A percentile compares a stretch with the other conserved stretches of the same genome.
phyloP scores from a whole-genome alignment of 1,284 basidiomycete species.

The Boletus smithii region DNA sequence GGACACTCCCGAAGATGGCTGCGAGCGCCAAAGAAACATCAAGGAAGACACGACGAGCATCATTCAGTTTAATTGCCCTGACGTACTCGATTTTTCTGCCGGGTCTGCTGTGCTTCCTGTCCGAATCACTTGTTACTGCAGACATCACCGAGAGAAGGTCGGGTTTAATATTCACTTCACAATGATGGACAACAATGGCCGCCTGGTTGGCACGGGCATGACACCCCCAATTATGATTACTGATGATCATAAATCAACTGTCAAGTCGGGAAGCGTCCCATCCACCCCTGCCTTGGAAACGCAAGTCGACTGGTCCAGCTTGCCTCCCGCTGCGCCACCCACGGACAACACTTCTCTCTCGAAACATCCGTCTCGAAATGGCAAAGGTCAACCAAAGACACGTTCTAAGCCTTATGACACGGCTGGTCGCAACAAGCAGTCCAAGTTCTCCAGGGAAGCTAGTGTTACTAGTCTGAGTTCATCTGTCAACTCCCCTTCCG shows the following conservation, averaged over 20 bases:
- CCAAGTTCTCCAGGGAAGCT: conserved; percentile 44
- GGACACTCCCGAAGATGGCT: conserved; percentile 59
- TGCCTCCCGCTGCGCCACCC: conserved; percentile 23
- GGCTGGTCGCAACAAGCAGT: conserved; percentile 40
- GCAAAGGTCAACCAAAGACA: conserved; percentile 36
- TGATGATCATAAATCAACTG: conserved; percentile 92
- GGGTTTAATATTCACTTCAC: conserved; percentile 94
- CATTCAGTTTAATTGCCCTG: conserved; percentile 94
- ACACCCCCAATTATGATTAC: conserved; percentile 98
- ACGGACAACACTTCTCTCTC: conserved; percentile 38
- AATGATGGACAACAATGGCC: conserved; percentile 78
- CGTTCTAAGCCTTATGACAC: conserved; percentile 62
- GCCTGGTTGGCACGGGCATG: conserved; percentile 78
- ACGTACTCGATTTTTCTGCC: conserved; percentile 85
- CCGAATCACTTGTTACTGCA: conserved; percentile 97
- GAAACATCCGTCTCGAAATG: conserved; percentile 42
- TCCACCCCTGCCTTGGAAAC: conserved; percentile 26
- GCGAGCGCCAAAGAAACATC: conserved; percentile 41
- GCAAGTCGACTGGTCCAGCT: conserved; percentile 47
- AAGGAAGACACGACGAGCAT: conserved; percentile 80
- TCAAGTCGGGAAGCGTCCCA: conserved; percentile 31
- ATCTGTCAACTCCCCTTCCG: conserved; percentile 42
- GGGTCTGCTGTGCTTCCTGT: conserved; percentile 90
- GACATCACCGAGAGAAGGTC: conserved; percentile 96
- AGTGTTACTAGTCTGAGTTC: conserved; percentile 53